Conservation (phyloP, 2,329 filamentous ascomycete species). For the Aspergillus viridinutans region DNA sequence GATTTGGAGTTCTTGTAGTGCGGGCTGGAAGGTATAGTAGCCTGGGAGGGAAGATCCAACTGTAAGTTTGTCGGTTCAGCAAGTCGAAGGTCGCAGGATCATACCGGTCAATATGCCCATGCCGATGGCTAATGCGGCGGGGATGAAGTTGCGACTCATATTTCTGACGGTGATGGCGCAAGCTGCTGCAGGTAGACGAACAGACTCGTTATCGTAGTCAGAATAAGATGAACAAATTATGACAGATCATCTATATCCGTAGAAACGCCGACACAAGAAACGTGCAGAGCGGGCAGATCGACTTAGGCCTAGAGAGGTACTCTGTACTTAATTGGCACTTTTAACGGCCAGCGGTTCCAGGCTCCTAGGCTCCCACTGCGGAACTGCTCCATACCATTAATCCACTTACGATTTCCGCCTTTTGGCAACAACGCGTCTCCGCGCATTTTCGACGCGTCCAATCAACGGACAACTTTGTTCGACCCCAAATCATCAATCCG, state of each 20-base stretch:
- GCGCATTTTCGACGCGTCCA: constrained; percentile 24
- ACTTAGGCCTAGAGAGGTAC: no score
- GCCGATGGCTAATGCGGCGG: constrained; percentile 34
- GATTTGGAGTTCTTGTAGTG: constrained; percentile 33
- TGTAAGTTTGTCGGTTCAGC: constrained; percentile 7
- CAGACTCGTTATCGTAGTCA: background rate
- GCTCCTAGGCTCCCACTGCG: background rate
- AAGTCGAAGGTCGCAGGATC: background rate
- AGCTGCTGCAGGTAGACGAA: background rate
- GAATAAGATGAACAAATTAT: background rate
- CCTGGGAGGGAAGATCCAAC: constrained; percentile 23
- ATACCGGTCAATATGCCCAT: constrained; percentile 40
- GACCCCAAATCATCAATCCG: background rate
- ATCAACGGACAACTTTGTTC: background rate
- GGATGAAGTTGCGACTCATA: constrained; percentile 38
- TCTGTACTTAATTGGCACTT: background rate
- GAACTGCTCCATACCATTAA: constrained; percentile 14
- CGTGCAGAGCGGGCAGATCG: background rate
- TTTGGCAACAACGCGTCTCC: constrained; percentile 20
- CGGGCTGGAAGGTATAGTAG: constrained; percentile 43
- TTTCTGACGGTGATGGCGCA: background rate
- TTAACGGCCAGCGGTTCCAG: background rate
- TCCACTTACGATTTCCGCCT: background rate
- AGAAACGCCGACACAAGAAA: background rate
- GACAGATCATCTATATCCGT: background rate